Evolutionary conservation across 1,284 basidiomycete genomes (phyloP).

Genomic region (Naganishia albida): DNA sequence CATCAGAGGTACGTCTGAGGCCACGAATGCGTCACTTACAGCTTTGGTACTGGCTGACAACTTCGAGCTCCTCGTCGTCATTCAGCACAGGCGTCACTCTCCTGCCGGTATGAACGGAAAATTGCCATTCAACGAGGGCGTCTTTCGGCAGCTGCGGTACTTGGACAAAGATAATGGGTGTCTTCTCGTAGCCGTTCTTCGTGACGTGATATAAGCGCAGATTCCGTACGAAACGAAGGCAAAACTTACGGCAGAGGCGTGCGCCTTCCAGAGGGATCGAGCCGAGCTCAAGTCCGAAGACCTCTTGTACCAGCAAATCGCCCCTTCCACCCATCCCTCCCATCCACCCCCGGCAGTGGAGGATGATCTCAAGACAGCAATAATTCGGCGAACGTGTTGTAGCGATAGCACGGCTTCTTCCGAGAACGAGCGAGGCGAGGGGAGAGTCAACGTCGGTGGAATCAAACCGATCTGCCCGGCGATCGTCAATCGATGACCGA

Average conservation of each 20-base stretch:
- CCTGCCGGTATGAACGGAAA: slow-evolving; percentile 49
- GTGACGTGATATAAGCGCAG: background rate
- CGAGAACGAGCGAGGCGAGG: slow-evolving; percentile 56
- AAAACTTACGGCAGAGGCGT: slow-evolving; percentile 16
- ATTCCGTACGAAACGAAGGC: too few relatives aligned
- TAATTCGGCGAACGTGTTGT: slow-evolving; percentile 77
- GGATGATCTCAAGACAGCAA: slow-evolving; percentile 60
- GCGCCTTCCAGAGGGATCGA: slow-evolving; percentile 40
- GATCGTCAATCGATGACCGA: slow-evolving; percentile 72
- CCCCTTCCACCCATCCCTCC: slow-evolving; percentile 57
- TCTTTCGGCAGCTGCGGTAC: slow-evolving; percentile 74
- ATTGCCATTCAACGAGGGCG: slow-evolving; percentile 61
- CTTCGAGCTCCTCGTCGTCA: slow-evolving; percentile 31
- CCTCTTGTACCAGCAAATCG: slow-evolving; percentile 41
- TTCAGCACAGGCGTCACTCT: slow-evolving; percentile 8
- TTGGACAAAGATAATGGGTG: slow-evolving; percentile 66
- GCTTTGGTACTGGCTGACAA: slow-evolving; percentile 3
- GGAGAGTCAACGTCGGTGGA: slow-evolving; percentile 69
- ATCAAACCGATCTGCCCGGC: slow-evolving; percentile 94
- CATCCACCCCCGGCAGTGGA: slow-evolving; percentile 63
- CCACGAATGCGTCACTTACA: background rate
- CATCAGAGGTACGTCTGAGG: too few relatives aligned
- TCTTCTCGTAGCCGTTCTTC: slow-evolving; percentile 40
- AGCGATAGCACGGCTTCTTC: slow-evolving; percentile 71
- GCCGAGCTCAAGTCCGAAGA: slow-evolving; percentile 42